These are phyloP conservation scores for Didymella lethalis DNA, from an alignment of 2,329 filamentous ascomycete species.

Conservation along the genomic window DNA sequence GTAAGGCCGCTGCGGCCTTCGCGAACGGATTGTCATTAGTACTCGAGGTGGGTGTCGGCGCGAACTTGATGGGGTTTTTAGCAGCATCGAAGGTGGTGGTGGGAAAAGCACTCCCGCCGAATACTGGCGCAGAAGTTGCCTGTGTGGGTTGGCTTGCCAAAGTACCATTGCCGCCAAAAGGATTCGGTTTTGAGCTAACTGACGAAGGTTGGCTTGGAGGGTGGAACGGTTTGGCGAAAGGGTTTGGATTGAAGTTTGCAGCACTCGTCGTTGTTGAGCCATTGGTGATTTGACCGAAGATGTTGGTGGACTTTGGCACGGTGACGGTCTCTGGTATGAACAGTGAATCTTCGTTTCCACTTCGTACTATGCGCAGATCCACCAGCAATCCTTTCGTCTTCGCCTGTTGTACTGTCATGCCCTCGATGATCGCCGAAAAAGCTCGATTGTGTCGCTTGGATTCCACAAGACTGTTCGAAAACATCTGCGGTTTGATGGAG, in stretches of 20 bases:
- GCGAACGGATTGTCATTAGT: conserved; percentile 23
- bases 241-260: conserved; percentile 28
- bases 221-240: conserved; percentile 33
- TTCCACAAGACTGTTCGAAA: conserved; percentile 64
- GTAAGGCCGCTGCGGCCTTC: conserved; percentile 1
- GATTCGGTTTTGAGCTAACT: conserved; percentile 15
- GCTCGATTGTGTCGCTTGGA: conserved; percentile 64
- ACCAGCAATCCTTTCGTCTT: conserved; percentile 59
- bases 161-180: conserved; percentile 21
- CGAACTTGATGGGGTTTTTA: conserved; percentile 41
- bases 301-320: conserved; percentile 21
- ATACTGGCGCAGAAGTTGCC: neutral
- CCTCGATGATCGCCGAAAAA: conserved; percentile 65
- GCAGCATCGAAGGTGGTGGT: conserved; percentile 43
- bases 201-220: conserved; percentile 16
- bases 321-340: conserved; percentile 50
- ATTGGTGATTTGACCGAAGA: conserved; percentile 23
- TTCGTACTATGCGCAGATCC: conserved; percentile 38
- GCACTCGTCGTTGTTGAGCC: conserved; percentile 12
- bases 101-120: conserved; percentile 24
- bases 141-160: neutral
- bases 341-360: conserved; percentile 47
- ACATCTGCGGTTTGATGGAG: conserved; percentile 57
- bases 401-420: conserved; percentile 62
- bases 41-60: conserved; percentile 12